These are phyloP conservation scores for Xylaria sp. DNA, from an alignment of 2,329 filamentous ascomycete species.

Conservation along the genomic window DNA sequence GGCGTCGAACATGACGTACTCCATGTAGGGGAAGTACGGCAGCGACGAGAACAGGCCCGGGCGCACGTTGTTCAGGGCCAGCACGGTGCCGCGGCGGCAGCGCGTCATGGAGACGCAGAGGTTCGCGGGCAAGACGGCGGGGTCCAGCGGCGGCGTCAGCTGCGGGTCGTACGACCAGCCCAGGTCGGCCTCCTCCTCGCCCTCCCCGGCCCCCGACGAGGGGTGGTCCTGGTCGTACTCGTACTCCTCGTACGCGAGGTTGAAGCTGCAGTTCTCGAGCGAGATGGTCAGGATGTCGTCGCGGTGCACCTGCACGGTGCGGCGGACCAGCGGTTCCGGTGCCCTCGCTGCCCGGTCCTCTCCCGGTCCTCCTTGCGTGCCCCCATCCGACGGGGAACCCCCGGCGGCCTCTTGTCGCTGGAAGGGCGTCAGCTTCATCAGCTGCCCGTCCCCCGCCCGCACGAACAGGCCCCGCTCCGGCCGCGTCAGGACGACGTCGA, in stretches of 20 bases:
- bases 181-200: conserved; percentile 14
- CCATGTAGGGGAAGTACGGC: neutral
- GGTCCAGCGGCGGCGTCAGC: conserved; percentile 25
- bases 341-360: neutral
- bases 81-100: conserved; percentile 7
- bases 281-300: conserved; percentile 36
- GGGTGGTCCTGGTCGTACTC: neutral
- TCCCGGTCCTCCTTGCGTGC: neutral
- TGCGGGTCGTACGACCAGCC: conserved; percentile 38
- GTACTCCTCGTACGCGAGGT: conserved; percentile 34
- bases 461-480: conserved; percentile 35
- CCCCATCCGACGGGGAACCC: no score
- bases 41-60: conserved; percentile 18
- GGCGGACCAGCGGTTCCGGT: conserved; percentile 26
- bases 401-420: neutral
- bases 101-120: conserved; percentile 31
- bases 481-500: conserved; percentile 31
- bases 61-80: conserved; percentile 10
- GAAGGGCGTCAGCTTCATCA: conserved; percentile 25
- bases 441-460: conserved; percentile 32
- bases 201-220: no score
- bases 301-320: conserved; percentile 27
- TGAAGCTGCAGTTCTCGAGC: conserved; percentile 40
- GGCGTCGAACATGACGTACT: conserved; percentile 29
- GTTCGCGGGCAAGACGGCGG: conserved; percentile 17